Evolutionary conservation across 2,329 filamentous ascomycete species (phyloP), one percentile per base, ranked within the genome.

Genomic region (Neonectria magnoliae): DNA sequence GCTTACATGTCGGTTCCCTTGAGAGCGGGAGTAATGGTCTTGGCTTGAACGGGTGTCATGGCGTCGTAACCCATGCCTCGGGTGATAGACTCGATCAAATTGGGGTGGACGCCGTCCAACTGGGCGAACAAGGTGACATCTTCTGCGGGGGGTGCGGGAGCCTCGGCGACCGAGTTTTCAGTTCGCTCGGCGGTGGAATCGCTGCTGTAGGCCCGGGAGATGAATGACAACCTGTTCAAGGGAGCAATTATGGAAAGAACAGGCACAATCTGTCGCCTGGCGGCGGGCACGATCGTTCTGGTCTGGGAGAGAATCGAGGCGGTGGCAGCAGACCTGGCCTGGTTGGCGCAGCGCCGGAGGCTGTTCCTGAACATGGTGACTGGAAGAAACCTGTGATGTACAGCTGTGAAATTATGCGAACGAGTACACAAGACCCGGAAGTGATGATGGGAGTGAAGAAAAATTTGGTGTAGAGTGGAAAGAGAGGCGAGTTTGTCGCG

Each of bases 11-110:
- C 95, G 65, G 85, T 87, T 22, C 96, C 94, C 70, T 89, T 88
- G 45, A 98, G 82, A 4, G 92, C 93, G 60, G 93, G 87, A 64
- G 88, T 88, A 76, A 99, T 94, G 13, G 95, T 97, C 76, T 90
- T 87, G 52, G 88, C 85, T 79, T 99, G 96, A 14, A 99, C 95
- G 22, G 96, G 91, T 22, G 95, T 98, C 96, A 99, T 98, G 44
- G 84, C 88, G 54, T 91, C 87, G 72, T 98, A 91, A 29, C 85
- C 82, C 90, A 98, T 92, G 57, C 88, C 87, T 5, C 86, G 71
- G 1, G 87, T 91, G 71, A 99, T 89, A 27, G 90, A 86, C 4
- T 83, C 75, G 67, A 97, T 84, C 56, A 98, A 80, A 64, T 84
- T 87, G 25, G 80, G 75, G 75, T 94, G 84, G 45, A 97, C 86